Percentiles rank a stretch among this genome's conserved stretches.
These are phyloP conservation scores for Paradendryphiella salina DNA, from an alignment of 2,329 filamentous ascomycete genomes.

Conservation along the genomic window DNA sequence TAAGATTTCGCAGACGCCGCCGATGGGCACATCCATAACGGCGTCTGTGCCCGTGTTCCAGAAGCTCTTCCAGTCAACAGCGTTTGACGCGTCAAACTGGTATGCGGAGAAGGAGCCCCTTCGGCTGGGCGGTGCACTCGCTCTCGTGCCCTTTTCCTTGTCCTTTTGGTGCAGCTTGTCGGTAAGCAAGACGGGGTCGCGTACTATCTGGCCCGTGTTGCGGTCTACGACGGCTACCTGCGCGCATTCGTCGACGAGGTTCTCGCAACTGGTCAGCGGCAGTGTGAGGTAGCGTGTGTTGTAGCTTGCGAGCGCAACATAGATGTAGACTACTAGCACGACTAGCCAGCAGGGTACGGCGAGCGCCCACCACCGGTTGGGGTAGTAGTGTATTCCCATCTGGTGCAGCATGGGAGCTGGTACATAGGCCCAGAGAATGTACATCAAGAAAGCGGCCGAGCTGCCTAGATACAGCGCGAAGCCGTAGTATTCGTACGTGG, in stretches of 20 bases:
- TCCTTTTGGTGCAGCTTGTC: conserved; percentile 28
- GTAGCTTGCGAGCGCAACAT: conserved; percentile 86
- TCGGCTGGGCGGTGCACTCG: conserved; percentile 45
- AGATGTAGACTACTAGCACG: conserved; percentile 87
- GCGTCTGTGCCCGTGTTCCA: conserved; percentile 96
- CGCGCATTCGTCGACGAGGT: conserved; percentile 86
- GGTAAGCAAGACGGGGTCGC: conserved; percentile 33
- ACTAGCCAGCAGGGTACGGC: conserved; percentile 90
- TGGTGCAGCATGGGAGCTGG: conserved; percentile 90
- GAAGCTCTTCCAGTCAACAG: conserved; percentile 73
- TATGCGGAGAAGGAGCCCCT: conserved; percentile 39
- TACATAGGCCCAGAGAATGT: conserved; percentile 83
- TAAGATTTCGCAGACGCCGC: conserved; percentile 90
- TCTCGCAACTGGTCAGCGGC: conserved; percentile 77
- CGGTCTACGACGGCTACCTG: conserved; percentile 79
- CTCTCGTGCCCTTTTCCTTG: conserved; percentile 48
- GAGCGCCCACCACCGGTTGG: conserved; percentile 95
- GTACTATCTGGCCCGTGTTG: conserved; percentile 61
- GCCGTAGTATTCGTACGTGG: conserved; percentile 99
- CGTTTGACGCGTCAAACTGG: conserved; percentile 46
- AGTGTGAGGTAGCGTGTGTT: conserved; percentile 89
- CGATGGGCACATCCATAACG: conserved; percentile 94
- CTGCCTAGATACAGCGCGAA: conserved; percentile 95
- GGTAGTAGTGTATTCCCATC: conserved; percentile 94
- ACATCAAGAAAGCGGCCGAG: conserved; percentile 74